These are phyloP conservation scores for Colletotrichum tamarilloi DNA, from an alignment of 2,329 filamentous ascomycete genomes.

Conservation along the genomic window DNA sequence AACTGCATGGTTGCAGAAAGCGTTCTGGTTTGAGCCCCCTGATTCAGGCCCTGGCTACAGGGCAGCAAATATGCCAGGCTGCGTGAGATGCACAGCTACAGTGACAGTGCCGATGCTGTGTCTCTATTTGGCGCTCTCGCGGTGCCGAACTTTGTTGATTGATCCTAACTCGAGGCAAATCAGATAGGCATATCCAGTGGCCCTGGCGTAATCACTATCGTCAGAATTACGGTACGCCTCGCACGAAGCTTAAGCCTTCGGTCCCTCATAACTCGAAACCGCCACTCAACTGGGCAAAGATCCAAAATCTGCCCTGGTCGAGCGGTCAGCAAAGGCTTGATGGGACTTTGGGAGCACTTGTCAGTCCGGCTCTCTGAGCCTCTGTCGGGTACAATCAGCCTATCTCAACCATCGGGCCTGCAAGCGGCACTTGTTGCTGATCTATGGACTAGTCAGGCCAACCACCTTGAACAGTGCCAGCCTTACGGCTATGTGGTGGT, in stretches of 20 bases:
- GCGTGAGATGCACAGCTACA: background rate
- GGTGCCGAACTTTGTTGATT: background rate
- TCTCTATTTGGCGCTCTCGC: background rate
- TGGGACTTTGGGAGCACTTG: background rate
- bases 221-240: constrained; percentile 9
- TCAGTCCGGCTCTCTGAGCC: background rate
- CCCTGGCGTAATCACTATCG: background rate
- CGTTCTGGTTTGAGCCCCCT: background rate
- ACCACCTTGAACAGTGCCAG: background rate
- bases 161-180: background rate
- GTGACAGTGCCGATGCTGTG: background rate
- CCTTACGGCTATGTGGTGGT: constrained; percentile 19
- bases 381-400: background rate
- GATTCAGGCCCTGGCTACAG: background rate
- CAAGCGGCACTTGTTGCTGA: background rate
- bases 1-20: too few species aligned
- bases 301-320: background rate
- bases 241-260: background rate
- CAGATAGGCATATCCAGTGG: background rate
- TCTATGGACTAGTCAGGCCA: background rate
- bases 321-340: background rate
- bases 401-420: background rate
- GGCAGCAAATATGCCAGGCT: background rate
- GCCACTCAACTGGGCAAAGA: background rate
- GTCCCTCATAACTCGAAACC: background rate